Conservation (phyloP, 73 alveolate genomes). For the Paramecium sonneborni region DNA sequence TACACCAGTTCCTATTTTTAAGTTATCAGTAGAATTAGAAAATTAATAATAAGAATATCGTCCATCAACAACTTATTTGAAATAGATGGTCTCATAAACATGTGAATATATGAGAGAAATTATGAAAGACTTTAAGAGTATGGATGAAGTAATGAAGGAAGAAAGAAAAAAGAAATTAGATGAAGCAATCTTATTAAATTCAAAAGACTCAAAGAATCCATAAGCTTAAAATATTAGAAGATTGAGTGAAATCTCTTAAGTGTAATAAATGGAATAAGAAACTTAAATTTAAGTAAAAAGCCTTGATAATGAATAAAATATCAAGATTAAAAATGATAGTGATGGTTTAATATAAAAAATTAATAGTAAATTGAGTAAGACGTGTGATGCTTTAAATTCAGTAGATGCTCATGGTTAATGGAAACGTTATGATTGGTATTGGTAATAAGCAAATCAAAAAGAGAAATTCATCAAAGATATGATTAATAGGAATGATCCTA, state of each 20-base stretch:
- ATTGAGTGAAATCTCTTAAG: slow-evolving; percentile 51
- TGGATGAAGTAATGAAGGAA: slow-evolving; percentile 80
- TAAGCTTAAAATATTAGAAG: slow-evolving; percentile 14
- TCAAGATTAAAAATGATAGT: slow-evolving; percentile 36
- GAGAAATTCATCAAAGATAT: slow-evolving; percentile 57
- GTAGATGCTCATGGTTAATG: slow-evolving; percentile 61
- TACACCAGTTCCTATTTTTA: slow-evolving; percentile 68
- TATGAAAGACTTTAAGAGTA: slow-evolving; percentile 76
- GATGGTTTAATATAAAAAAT: slow-evolving; percentile 43
- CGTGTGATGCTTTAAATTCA: slow-evolving; percentile 48
- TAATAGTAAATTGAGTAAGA: slow-evolving; percentile 42
- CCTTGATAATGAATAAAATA: background rate
- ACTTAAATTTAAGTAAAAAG: background rate
- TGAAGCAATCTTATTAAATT: slow-evolving; percentile 47
- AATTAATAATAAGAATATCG: slow-evolving; percentile 62
- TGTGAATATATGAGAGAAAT: slow-evolving; percentile 73
- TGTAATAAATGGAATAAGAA: background rate
- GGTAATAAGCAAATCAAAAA: slow-evolving; percentile 49
- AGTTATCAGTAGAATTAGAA: slow-evolving; percentile 66
- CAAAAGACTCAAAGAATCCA: slow-evolving; percentile 58
- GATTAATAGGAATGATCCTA: slow-evolving; percentile 55
- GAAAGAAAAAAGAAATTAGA: slow-evolving; percentile 79
- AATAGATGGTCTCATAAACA: slow-evolving; percentile 64
- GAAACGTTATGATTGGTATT: slow-evolving; percentile 61
- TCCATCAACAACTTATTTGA: slow-evolving; percentile 62